Conservation (phyloP, 495 filamentous ascomycete genomes). For the Daldinia decipiens region DNA sequence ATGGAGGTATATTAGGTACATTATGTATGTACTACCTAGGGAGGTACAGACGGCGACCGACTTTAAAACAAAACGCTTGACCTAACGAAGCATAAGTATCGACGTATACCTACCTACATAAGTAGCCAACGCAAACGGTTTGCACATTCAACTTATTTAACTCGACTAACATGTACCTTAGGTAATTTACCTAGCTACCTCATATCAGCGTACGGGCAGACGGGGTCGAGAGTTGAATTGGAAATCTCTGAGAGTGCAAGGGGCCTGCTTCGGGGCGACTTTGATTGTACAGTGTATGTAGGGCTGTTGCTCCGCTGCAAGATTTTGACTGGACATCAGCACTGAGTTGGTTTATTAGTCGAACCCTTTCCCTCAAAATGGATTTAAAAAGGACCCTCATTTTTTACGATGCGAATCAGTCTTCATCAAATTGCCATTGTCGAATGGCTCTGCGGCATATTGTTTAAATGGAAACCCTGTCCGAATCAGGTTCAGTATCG, state of each 20-base stretch:
- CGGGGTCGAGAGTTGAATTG: conserved; percentile 5
- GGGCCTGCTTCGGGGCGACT: conserved; percentile 3
- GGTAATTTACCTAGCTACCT: neutral
- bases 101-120: too few species aligned
- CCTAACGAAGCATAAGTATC: neutral
- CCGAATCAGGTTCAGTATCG: conserved; percentile 36
- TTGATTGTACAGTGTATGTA: conserved; percentile 27
- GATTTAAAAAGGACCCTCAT: neutral
- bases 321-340: conserved; percentile 37
- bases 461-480: conserved; percentile 3
- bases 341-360: conserved; percentile 7
- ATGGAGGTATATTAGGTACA: neutral
- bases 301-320: conserved; percentile 34
- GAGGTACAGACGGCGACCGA: neutral
- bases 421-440: conserved; percentile 30
- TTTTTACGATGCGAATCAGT: neutral
- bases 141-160: neutral
- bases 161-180: too few species aligned
- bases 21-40: neutral
- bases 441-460: conserved; percentile 24
- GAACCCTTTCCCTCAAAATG: neutral
- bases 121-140: neutral
- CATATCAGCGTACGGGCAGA: neutral
- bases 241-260: conserved; percentile 5
- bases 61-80: neutral